Evolutionary conservation across 148 eudicot genomes (phyloP), one percentile per base, ranked within the genome.

Genomic region (Vaccinium darrowii): DNA sequence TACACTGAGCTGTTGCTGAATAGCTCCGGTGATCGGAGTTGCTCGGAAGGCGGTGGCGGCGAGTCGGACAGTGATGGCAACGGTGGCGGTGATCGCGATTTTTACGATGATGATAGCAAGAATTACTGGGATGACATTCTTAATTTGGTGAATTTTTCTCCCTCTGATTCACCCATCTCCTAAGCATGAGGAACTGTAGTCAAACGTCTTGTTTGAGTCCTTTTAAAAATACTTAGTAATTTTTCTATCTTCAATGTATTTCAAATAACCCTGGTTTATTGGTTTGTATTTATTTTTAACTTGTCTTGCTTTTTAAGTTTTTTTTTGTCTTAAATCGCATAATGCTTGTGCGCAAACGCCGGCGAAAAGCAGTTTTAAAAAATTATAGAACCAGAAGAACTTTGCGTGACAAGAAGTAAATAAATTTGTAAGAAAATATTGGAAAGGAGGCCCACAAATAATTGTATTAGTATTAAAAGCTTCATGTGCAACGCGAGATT

Each of bases 101-200:
- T 85, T 73, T 88, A 56, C 51, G 94, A 92, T 25, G 94, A 92
- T 33, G 94, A 93, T 79, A 90, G 90, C 87, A 93, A 96, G 92
- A 92, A 90, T 71, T 93, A 96, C 47, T 94, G 98, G 99, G 91
- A 96, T 58, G 93, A 90, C 84, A 91, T 96, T 81, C 97, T 96
- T 84, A 88, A 96, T 84, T 47, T 94, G 87, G 95, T 93, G 76
- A 89, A 93, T 89, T 91, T 92, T 78, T 94, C 97, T 4, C 97
- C 97, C 3, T 88, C 94, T 19, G 84, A 90, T 91, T 91, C 98
- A 15, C 88, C 93, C 0, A 84, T 92, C 88, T 89, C 92, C 82
- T 93, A 84, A 83, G 50, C 27, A 39, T 23, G 33, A 36, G 11
- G n/a, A 62, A 2, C 67, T 60, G 23, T 60, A 19, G 67, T 62